Conservation (phyloP, 495 filamentous ascomycete species). For the Chlorociboria aeruginascens region DNA sequence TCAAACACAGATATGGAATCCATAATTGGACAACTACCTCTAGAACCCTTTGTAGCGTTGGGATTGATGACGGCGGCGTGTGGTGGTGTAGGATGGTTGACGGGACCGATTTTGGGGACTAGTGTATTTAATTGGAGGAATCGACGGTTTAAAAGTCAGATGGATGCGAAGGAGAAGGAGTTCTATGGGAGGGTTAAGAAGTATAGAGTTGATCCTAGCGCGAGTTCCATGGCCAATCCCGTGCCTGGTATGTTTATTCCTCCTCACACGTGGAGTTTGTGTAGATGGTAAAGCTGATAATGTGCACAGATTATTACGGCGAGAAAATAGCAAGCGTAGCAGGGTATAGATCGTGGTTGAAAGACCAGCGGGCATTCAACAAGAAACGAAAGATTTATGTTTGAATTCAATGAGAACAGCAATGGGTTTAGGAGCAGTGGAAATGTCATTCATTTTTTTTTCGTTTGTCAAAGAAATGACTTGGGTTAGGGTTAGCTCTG, state of each 20-base stretch:
- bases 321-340: constrained; percentile 93
- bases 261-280: neutral
- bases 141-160: constrained; percentile 48
- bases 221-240: constrained; percentile 40
- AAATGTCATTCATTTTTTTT: neutral
- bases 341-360: constrained; percentile 88
- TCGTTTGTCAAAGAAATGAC: neutral
- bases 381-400: constrained; percentile 65
- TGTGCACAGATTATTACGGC: constrained; percentile 50
- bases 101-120: constrained; percentile 70
- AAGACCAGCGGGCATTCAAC: constrained; percentile 95
- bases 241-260: constrained; percentile 20
- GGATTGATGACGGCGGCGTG: constrained; percentile 62
- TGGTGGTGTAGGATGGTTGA: constrained; percentile 71
- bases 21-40: constrained; percentile 50
- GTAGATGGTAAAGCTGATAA: neutral
- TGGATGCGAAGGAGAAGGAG: constrained; percentile 79
- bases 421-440: no score
- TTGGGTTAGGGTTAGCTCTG: neutral
- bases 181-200: constrained; percentile 83
- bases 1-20: constrained; percentile 53
- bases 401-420: neutral
- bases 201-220: constrained; percentile 74
- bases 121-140: constrained; percentile 61
- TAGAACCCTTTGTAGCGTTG: constrained; percentile 79